Conservation (phyloP, 345 rosid species). For the Hibiscus tridactylites region DNA sequence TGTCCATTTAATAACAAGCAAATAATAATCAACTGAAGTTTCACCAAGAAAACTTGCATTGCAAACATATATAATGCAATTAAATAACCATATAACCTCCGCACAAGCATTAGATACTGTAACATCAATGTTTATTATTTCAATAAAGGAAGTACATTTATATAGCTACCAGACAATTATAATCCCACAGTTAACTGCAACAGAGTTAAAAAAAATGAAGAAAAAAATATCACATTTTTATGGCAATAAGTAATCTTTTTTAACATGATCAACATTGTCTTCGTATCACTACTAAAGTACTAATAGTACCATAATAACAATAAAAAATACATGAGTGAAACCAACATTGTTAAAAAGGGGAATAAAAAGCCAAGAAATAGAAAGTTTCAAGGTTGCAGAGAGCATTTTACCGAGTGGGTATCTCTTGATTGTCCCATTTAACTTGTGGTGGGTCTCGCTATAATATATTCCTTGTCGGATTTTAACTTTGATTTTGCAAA, state of each 20-base stretch:
- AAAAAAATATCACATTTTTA: neutral
- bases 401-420: slow-evolving; percentile 2
- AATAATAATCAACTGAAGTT: neutral
- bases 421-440: neutral
- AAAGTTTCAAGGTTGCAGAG: neutral
- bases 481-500: no score
- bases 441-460: neutral
- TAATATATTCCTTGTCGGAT: no score
- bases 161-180: neutral
- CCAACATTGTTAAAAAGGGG: neutral
- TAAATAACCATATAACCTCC: neutral
- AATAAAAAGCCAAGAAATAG: neutral
- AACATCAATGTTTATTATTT: neutral
- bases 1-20: neutral
- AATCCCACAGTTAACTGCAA: neutral
- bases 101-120: neutral
- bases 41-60: neutral
- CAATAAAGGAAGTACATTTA: neutral
- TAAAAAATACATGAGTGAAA: neutral
- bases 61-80: neutral
- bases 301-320: neutral
- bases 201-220: no score
- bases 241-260: neutral
- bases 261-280: neutral
- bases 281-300: neutral